Percentiles rank a stretch among this genome's conserved stretches.
Conservation (phyloP, 1,284 basidiomycete genomes). For the Rugosomyces carneus region DNA sequence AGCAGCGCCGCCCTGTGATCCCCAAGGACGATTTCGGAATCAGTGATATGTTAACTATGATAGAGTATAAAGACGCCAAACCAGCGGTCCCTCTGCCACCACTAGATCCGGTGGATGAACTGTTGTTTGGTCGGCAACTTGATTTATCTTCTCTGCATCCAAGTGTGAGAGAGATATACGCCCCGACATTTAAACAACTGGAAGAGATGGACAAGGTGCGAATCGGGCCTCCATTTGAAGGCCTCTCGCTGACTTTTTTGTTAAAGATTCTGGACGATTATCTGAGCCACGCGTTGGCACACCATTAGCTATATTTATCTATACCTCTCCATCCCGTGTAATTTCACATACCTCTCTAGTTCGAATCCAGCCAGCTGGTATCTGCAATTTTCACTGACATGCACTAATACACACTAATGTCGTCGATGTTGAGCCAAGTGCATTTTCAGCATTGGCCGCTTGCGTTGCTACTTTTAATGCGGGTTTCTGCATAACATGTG, state of each 20-base stretch:
- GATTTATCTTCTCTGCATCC: conserved; percentile 65
- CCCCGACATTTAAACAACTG: conserved; percentile 63
- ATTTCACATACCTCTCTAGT: not conserved
- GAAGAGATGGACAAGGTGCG: conserved; percentile 74
- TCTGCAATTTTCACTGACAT: no score
- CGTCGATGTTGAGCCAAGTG: no score
- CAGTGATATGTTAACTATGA: conserved; percentile 76
- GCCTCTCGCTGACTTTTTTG: not conserved
- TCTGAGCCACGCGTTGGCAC: conserved; percentile 7
- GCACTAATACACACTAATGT: no score
- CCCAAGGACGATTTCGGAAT: conserved; percentile 82
- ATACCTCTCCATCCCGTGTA: not conserved
- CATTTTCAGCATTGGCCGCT: no score
- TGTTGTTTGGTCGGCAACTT: conserved; percentile 66
- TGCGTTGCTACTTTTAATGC: no score
- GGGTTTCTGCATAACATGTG: no score
- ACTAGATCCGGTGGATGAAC: conserved; percentile 60
- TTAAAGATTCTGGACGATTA: conserved; percentile 15
- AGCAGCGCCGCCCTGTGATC: conserved; percentile 40
- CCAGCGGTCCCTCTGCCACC: conserved; percentile 30
- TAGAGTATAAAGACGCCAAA: conserved; percentile 57
- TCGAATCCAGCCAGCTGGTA: no score
- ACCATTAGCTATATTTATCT: conserved; percentile 1
- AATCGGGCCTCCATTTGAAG: not conserved
- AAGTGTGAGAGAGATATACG: conserved; percentile 65